Base-by-base conservation (phyloP, 75 land plant species). In the Pinus taeda region DNA sequence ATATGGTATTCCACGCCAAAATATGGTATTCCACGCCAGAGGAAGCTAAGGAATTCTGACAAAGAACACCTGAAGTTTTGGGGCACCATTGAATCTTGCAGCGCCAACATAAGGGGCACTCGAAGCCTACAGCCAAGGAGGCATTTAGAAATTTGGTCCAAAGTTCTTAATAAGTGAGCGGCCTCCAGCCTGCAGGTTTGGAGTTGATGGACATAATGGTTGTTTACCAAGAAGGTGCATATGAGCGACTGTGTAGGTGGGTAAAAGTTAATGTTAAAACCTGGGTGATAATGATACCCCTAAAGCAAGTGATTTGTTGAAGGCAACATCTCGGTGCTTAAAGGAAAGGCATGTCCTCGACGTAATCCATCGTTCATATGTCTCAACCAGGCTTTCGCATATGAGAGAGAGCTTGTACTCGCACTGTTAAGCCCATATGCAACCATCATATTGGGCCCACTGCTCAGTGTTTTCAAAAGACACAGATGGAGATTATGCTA, bases 331-430 rank as follows among this genome's bases (percentile, higher is more conserved):
- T 11, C 82, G 92, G 58, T 95, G 92, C 77, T 83, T 94, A 69
- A 92, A 85, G 71, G 99, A 95, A 83, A 89, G 99, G 62, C 98
- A 93, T 55, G 99, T 97, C 21, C 93, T 97, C 86, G 99, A 62
- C 99, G 94, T 71, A 89, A 97, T 87, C 93, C 98, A 49, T 76
- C 94, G 56, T 97, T 97, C 81, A 82, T 95, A 78, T 84, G 98
- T 49, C 94, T 97, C 78, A 87, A 70, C 37, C 37, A 94, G 98
- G 98, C 98, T 36, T 73, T 97, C 76, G 99, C 99, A 77, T 97
- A 98, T 29, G 99, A 97, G 84, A 88, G 98, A 65, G 99, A 95
- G 73, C 92, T 97, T 72, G 87, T 93, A 60, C 79, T 86, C 75
- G 87, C 78, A 17, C 78, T 97, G 53, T 89, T 97, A 62, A 90